Base-by-base conservation (phyloP, 2,329 filamentous ascomycete genomes). In the Periconia sp. region DNA sequence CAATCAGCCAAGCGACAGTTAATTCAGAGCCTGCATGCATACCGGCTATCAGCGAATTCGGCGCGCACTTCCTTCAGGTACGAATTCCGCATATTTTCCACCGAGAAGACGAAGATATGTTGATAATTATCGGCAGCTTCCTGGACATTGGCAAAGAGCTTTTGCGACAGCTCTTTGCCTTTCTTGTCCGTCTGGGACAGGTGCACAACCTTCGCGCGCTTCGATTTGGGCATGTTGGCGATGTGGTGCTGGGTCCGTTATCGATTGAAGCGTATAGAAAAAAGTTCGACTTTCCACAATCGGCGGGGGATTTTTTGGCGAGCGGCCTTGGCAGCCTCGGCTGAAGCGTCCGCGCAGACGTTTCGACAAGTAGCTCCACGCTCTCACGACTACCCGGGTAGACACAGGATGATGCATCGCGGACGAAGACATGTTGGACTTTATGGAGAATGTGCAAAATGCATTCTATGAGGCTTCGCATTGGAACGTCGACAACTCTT, bases 21-120 rank as follows among this genome's bases (percentile, higher is more conserved):
- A 13, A 12, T 5, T 12, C 15, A 35, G 8, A n/a, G 9, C 12
- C 12, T 9, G 40, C 2, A 23, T 40, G 72, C 79, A 57, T 76
- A 94, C 89, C 88, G 84, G 78, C 88, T 88, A 76, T 96, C 91
- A 36, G 80, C 79, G 59, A 96, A 85, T 63, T 96, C 87, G 56
- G 85, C 82, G 59, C 92, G 86, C 59, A 97, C 89, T 63, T 90
- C 85, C 77, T 96, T 96, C 64, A 97, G 78, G 73, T 96, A 92
- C 60, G 86, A 95, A 78, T 99, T 99, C 71, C 94, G 90, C 90
- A 96, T 96, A 78, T 97, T 96, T 69, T 95, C 89, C 59, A 99
- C 86, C 64, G 83, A 82, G 72, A 99, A 95, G 68, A 96, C 89
- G 75, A 95, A 95, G 76, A 92, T 88, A 79, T 92, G 85, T 73